Percentiles rank a stretch among this genome's conserved stretches.
Conservation (phyloP, 1,284 basidiomycete species). For the Ceratobasidium sp. region DNA sequence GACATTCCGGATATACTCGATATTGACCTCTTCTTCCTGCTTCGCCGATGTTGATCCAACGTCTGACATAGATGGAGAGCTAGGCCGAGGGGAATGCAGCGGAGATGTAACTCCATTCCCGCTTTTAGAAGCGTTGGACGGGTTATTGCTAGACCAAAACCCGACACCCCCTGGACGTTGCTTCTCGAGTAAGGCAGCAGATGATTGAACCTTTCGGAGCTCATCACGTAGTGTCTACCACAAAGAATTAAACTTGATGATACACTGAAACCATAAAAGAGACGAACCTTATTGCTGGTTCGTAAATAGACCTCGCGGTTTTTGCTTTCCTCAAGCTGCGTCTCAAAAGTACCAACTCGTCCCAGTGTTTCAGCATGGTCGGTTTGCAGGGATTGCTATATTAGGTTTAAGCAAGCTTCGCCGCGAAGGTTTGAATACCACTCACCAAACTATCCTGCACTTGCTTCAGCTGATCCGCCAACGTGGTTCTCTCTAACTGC, state of each 20-base stretch:
- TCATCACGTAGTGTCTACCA: conserved; percentile 87
- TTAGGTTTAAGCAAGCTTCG: conserved; percentile 15
- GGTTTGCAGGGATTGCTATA: conserved; percentile 34
- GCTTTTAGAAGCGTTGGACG: conserved; percentile 43
- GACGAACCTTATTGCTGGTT: conserved; percentile 77
- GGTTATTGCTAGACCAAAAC: conserved; percentile 74
- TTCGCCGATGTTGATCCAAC: conserved; percentile 49
- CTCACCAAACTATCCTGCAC: conserved; percentile 74
- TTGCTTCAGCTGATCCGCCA: conserved; percentile 58
- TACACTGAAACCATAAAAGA: not conserved
- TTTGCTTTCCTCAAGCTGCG: conserved; percentile 73
- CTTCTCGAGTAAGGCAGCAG: conserved; percentile 87
- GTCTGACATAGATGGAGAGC: conserved; percentile 47
- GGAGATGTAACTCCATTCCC: conserved; percentile 46
- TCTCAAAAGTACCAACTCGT: conserved; percentile 60
- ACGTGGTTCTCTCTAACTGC: conserved; percentile 56
- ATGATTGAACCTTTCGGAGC: conserved; percentile 91
- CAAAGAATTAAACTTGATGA: not conserved
- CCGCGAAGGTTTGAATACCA: conserved; percentile 21
- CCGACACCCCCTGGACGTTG: conserved; percentile 94
- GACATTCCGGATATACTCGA: conserved; percentile 96
- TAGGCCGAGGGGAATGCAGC: conserved; percentile 35
- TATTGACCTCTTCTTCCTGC: conserved; percentile 90
- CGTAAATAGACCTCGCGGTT: conserved; percentile 75
- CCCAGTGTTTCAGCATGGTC: conserved; percentile 52